phyloP scores from a whole-genome alignment of 495 filamentous ascomycete genomes.

The Articulospora tetracladia region DNA sequence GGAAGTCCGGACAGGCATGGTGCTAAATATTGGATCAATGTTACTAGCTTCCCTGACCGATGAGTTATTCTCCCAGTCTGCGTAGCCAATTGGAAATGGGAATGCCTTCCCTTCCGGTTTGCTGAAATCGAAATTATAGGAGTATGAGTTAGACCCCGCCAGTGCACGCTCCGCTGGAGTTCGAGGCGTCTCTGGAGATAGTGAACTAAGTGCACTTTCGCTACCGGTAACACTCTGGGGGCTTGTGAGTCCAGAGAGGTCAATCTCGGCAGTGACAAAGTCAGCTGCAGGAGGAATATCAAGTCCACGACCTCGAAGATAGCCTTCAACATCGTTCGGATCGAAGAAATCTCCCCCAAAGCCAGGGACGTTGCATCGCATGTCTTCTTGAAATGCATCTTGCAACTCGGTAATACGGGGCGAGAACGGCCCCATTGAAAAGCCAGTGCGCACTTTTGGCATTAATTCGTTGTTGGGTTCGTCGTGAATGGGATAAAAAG shows the following conservation, averaged over 20 bases:
- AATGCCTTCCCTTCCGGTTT: slow-evolving; percentile 8
- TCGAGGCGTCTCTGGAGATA: slow-evolving; percentile 21
- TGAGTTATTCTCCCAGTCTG: slow-evolving; percentile 5
- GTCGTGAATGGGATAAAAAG: slow-evolving; percentile 47
- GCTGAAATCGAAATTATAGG: slow-evolving; percentile 6
- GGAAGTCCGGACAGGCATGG: neutral
- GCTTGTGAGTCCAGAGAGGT: slow-evolving; percentile 24
- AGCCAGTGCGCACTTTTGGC: slow-evolving; percentile 33
- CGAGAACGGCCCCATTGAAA: slow-evolving; percentile 38
- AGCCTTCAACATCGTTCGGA: slow-evolving; percentile 66
- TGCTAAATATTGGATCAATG: slow-evolving; percentile 19
- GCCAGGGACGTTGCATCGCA: slow-evolving; percentile 40
- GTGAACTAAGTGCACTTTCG: slow-evolving; percentile 1
- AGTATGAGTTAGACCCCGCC: neutral
- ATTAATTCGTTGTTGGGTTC: slow-evolving; percentile 30
- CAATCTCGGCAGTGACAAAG: slow-evolving; percentile 47
- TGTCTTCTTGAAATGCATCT: slow-evolving; percentile 31
- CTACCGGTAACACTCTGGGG: slow-evolving; percentile 6
- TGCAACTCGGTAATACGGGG: slow-evolving; percentile 13
- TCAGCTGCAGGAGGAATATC: slow-evolving; percentile 48
- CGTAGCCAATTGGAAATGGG: slow-evolving; percentile 10
- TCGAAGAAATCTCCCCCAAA: slow-evolving; percentile 73
- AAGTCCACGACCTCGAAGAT: slow-evolving; percentile 56
- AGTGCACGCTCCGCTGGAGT: slow-evolving; percentile 13
- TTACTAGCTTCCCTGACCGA: slow-evolving; percentile 3